Evolutionary conservation across 2,329 filamentous ascomycete species (phyloP), one percentile per base, ranked within the genome.

Genomic region (Pyricularia grisea): DNA sequence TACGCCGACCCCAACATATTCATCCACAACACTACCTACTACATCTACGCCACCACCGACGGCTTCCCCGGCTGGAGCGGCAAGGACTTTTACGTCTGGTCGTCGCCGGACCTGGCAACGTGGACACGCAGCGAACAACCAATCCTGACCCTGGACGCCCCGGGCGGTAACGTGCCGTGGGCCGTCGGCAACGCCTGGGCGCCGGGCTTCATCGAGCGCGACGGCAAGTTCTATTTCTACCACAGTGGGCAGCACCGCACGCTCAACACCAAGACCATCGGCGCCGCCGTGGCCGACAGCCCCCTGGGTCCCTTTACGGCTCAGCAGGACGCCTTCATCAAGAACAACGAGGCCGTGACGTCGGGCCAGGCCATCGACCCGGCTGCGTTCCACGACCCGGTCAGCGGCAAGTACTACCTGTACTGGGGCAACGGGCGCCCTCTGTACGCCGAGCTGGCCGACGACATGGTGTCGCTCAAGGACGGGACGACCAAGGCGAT

Each of bases 141-240:
- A 0, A 79, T 84, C 71, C 77, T 84, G 25, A 79, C 77, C 0
- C 78, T 84, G 1, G 78, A 83, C 61, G 81, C 81, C n/a, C 75
- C 77, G 0, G 75, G 74, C 28, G 81, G 82, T 12, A 83, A 89
- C 69, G 82, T 90, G 0, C 87, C 87, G 1, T 90, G 88, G 88
- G 87, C 87, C 0, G 83, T 81, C 0, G 88, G 89, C 70, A 89
- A 90, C 72, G 84, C 89, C 3, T 90, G 88, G 88, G 88, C 88
- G 0, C 88, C 88, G 0, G 87, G 88, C 67, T 88, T 88, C 2
- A 85, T 86, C 1, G 77, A 80, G 66, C 86, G 85, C 67, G 79
- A 85, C 70, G 86, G 85, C 0, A 88, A 87, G 77, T 90, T 86
- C 77, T 90, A 88, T 73, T 85, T 90, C 31, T 89, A 88, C 76